Evolutionary conservation across 1,284 basidiomycete genomes (phyloP), one percentile per base, ranked within the genome.

Genomic region (Apiotrichum mycotoxinovorans): DNA sequence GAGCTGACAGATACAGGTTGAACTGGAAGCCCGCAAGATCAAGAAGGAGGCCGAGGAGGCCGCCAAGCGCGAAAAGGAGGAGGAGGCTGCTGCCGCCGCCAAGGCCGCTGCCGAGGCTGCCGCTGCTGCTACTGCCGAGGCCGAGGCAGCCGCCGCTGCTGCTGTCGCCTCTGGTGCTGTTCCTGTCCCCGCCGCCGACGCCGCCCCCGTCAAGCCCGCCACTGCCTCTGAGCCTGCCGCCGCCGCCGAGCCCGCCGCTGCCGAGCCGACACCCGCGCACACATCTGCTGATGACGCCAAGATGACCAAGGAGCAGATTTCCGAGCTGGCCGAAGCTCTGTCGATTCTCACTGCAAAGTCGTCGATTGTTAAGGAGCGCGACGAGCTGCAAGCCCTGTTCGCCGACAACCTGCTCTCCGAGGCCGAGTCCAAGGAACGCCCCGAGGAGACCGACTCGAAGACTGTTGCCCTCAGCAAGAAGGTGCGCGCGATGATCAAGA

Each of bases 301-400:
- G 54, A 98, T 98, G 95, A 98, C 93, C 7, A 86, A 90, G 37
- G 95, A 98, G 73, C 96, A 98, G 73, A 83, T 98, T 25, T 87
- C 87, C 68, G 95, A 99, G 77, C 84, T 98, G 44, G 88, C 89
- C 46, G 93, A 96, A 70, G 92, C 95, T 1, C 80, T 98, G 51
- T 87, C 88, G 9, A 85, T 98, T 66, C 82, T 98, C 51, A 94
- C 91, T 20, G 88, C 95, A 60, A 95, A 91, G 76, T 97, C 92
- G n/a, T 92, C 88, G 61, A 95, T 98, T 44, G 83, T 97, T 61
- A 94, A 97, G 79, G 95, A 99, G 79, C 86, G 95, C 51, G 86
- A 89, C 67, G 95, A 98, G 77, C 83, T 98, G 18, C 85, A 87
- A 45, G 83, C 83, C 20, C 80, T 99, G 33, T 92, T 98, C 85